A percentile compares a stretch with the other conserved stretches of the same genome.
Evolutionary conservation across 2,329 filamentous ascomycete genomes (phyloP).

Genomic region (Proliferodiscus dingleyae): DNA sequence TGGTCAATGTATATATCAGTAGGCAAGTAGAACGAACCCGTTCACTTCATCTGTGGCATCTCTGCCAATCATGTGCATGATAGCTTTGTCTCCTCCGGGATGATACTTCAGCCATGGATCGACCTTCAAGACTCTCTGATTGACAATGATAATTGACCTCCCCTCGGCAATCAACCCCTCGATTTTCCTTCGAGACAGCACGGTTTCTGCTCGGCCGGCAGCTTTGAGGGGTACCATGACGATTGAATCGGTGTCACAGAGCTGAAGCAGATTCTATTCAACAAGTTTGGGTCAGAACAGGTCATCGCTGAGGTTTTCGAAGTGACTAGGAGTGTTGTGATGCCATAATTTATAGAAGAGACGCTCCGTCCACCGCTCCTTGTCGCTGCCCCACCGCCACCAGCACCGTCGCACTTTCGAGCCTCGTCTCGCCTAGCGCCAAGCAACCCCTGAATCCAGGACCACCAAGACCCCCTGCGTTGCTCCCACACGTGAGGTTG

Average conservation of each 20-base stretch:
- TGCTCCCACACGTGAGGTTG: too few relatives aligned
- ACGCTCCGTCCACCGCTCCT: background rate
- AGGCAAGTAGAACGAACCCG: constrained; percentile 54
- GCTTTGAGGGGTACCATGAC: constrained; percentile 9
- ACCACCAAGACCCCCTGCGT: too few relatives aligned
- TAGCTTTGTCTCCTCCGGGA: constrained; percentile 86
- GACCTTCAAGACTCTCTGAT: constrained; percentile 76
- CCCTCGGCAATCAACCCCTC: constrained; percentile 82
- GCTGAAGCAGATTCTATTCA: background rate
- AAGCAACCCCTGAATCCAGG: too few relatives aligned
- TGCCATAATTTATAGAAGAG: too few relatives aligned
- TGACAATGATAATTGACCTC: constrained; percentile 72
- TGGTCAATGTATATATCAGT: background rate
- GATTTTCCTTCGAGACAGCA: constrained; percentile 60
- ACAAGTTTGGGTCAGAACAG: too few relatives aligned
- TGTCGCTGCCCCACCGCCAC: background rate
- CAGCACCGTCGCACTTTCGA: too few relatives aligned
- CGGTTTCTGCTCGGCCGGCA: constrained; percentile 16
- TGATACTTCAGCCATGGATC: constrained; percentile 88
- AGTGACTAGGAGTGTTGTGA: too few relatives aligned
- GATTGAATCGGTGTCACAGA: constrained; percentile 1
- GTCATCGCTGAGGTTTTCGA: too few relatives aligned
- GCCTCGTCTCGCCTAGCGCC: too few relatives aligned
- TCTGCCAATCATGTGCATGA: constrained; percentile 87
- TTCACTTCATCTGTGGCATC: constrained; percentile 94